Conservation (phyloP, 805 yeast genomes). For the Candida tammaniensis region DNA sequence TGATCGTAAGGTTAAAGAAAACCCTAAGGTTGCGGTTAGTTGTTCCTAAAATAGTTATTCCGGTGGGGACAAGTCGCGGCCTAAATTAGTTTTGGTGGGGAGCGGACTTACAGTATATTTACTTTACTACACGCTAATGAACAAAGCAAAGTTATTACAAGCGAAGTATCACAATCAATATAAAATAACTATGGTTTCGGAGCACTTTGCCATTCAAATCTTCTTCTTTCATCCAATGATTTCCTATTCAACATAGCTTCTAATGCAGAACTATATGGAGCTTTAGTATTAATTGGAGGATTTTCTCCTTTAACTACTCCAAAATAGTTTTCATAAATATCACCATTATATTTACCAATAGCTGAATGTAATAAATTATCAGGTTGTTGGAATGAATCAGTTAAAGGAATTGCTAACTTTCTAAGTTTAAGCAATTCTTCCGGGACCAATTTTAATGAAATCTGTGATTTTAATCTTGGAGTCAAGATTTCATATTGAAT, state of each 20-base stretch:
- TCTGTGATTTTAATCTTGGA: conserved; percentile 4
- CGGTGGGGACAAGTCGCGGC: too few species aligned
- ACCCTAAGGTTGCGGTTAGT: too few species aligned
- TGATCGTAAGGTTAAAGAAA: too few species aligned
- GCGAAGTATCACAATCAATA: too few species aligned
- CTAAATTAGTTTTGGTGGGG: too few species aligned
- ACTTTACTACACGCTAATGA: too few species aligned
- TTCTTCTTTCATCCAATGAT: conserved; percentile 30
- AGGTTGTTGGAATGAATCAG: conserved; percentile 80
- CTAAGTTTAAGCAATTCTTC: conserved; percentile 35
- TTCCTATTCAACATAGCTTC: conserved; percentile 34
- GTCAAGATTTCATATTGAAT: conserved; percentile 41
- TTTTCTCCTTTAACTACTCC: conserved; percentile 46
- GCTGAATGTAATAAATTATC: conserved; percentile 82
- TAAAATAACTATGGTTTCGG: too few species aligned
- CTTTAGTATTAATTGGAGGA: conserved; percentile 53
- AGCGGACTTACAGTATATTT: too few species aligned
- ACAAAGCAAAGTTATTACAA: too few species aligned
- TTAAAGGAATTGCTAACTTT: conserved; percentile 69
- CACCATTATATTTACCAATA: conserved; percentile 77
- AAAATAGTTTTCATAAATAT: conserved; percentile 78
- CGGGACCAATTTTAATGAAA: conserved; percentile 21
- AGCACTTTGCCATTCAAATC: conserved; percentile 21
- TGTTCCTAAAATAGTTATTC: too few species aligned
- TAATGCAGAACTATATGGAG: conserved; percentile 51